Evolutionary conservation across 129 eudicot genomes (phyloP), one percentile per base, ranked within the genome.

Genomic region (Chrysanthemum lavandulifolium): DNA sequence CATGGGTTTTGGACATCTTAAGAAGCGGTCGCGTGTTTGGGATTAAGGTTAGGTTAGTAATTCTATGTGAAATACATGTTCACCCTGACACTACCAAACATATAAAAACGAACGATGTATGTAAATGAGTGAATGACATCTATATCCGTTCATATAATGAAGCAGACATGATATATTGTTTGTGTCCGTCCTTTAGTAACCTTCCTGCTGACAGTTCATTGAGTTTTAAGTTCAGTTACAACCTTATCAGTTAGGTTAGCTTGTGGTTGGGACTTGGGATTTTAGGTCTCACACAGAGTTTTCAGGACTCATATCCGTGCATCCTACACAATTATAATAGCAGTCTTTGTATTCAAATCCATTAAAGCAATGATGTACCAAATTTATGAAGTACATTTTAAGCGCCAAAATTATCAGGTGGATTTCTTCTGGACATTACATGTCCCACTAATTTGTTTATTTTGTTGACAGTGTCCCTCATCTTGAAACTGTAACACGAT

Each of bases 401-500:
- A 50, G 25, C 50, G 2, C 51, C 67, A 53, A n/a, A 52, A 52
- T 18, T 73, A 36, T 6, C 55, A 53, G 25, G 67, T 23, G 31
- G 14, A 14, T 23, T 78, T 1, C 27, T 45, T 12, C 16, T 29
- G 43, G 10, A 7, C 11, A n/a, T 52, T 51, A 48, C 50, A 13
- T 10, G 43, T 53, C 2, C 15, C 40, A 10, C 54, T 72, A 16
- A 78, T 36, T 33, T n/a, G 65, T 67, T 78, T 58, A 25, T 25
- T 43, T 66, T 64, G 62, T 75, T 80, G 84, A 71, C 91, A 92
- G 98, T 75, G 84, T 89, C 23, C 82, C 86, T 71, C 96, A 85
- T 83, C 87, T 92, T 68, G 72, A 87, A 78, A 92, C 96, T 15
- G 98, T 85, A 61, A 79, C 69, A 51, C 88, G 85, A 67, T 68